A percentile compares a stretch with the other conserved stretches of the same genome.
phyloP scores from a whole-genome alignment of 139 green algal genomes.

The Deuterostichococcus epilithicus region DNA sequence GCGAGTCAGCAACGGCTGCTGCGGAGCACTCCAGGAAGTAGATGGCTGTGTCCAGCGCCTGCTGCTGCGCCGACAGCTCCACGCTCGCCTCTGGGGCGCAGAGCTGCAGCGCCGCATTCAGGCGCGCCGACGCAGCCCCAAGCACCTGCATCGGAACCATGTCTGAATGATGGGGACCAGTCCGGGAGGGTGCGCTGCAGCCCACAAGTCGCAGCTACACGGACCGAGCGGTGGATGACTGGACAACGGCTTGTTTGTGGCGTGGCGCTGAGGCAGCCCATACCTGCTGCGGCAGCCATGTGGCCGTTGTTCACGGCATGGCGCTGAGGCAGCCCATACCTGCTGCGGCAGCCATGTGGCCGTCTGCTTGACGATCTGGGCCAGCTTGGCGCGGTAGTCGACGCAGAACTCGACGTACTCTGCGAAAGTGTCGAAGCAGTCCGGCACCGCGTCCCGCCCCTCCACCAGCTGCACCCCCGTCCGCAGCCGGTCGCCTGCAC shows the following conservation, averaged over 20 bases:
- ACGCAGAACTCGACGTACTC: conserved; percentile 2
- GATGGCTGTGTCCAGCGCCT: not conserved
- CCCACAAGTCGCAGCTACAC: too few relatives aligned
- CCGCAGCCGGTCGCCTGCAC: not conserved
- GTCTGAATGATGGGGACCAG: too few relatives aligned
- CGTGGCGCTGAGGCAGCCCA: not conserved
- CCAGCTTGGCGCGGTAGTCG: not conserved
- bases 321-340: not conserved
- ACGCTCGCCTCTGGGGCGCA: not conserved
- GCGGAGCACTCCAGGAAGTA: not conserved
- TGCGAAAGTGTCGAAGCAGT: not conserved
- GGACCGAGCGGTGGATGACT: too few relatives aligned
- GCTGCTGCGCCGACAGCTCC: not conserved
- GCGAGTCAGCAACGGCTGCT: not conserved
- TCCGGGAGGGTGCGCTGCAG: too few relatives aligned
- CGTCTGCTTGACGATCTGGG: not conserved
- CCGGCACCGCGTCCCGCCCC: not conserved
- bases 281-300: not conserved
- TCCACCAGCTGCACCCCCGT: not conserved
- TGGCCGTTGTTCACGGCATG: not conserved
- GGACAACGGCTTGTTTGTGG: too few relatives aligned
- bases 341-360: not conserved
- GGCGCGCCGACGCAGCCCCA: not conserved
- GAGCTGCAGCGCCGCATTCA: not conserved
- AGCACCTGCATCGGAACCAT: not conserved